Percentiles rank a stretch among this genome's conserved stretches.
Conservation (phyloP, 2,329 filamentous ascomycete species). For the Nothophaeocryptopus gaeumannii region DNA sequence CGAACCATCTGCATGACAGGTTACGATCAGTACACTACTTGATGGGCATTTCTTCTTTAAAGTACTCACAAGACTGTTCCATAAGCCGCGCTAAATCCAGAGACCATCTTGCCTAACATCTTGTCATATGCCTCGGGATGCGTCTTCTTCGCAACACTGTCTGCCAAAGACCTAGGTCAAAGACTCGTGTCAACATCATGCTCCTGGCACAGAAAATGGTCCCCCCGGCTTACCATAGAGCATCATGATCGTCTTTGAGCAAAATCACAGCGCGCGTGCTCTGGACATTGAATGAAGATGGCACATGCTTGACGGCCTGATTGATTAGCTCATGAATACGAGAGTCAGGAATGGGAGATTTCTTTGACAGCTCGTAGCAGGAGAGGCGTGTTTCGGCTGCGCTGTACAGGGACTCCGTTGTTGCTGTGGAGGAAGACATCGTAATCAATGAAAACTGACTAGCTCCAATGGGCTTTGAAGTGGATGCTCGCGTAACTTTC, state of each 20-base stretch:
- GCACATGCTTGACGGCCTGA: constrained; percentile 63
- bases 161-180: constrained; percentile 45
- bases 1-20: constrained; percentile 1
- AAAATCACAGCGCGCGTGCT: constrained; percentile 74
- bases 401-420: constrained; percentile 25
- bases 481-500: no score
- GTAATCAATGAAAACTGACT: no score
- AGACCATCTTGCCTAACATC: constrained; percentile 49
- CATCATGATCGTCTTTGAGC: constrained; percentile 75
- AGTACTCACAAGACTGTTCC: constrained; percentile 60
- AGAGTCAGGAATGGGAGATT: constrained; percentile 65
- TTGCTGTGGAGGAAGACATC: constrained; percentile 6
- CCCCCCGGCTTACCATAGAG: constrained; percentile 75
- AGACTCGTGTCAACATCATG: no score
- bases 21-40: background rate
- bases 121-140: constrained; percentile 64
- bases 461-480: no score
- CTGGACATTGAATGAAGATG: constrained; percentile 85
- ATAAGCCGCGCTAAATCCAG: constrained; percentile 65
- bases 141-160: constrained; percentile 61
- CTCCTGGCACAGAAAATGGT: no score
- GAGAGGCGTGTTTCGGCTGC: constrained; percentile 32
- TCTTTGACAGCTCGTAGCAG: constrained; percentile 45
- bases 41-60: constrained; percentile 5
- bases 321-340: constrained; percentile 64